Evolutionary conservation across 2,329 filamentous ascomycete species (phyloP).

Genomic region (Epichloe typhina): DNA sequence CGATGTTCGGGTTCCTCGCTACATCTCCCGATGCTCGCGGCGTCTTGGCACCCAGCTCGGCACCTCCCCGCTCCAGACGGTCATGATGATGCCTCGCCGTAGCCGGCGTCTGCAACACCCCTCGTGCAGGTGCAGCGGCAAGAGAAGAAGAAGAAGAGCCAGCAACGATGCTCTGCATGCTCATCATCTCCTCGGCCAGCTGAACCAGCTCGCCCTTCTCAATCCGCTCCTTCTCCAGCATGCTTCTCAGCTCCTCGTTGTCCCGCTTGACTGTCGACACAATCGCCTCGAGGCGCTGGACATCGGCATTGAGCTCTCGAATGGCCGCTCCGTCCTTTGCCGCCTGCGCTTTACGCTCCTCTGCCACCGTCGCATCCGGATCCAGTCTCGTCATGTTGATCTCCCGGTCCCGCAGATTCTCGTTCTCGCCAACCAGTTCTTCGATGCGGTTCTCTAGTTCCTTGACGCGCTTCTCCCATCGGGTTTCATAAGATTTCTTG

Average conservation of each 20-base stretch:
- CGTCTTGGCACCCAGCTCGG: slow-evolving; percentile 15
- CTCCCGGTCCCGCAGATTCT: slow-evolving; percentile 54
- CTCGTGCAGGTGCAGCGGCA: slow-evolving; percentile 2
- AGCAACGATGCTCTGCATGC: slow-evolving; percentile 41
- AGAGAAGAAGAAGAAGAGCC: slow-evolving; percentile 5
- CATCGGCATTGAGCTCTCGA: slow-evolving; percentile 56
- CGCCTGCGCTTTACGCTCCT: slow-evolving; percentile 43
- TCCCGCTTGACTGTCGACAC: slow-evolving; percentile 56
- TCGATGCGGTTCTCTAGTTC: slow-evolving; percentile 63
- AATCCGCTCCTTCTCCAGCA: slow-evolving; percentile 61
- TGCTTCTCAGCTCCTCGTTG: slow-evolving; percentile 48
- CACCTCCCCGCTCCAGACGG: not conserved
- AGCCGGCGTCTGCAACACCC: slow-evolving; percentile 8
- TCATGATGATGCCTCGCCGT: not conserved
- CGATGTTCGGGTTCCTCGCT: slow-evolving; percentile 16
- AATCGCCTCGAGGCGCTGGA: slow-evolving; percentile 63
- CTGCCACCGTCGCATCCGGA: slow-evolving; percentile 29
- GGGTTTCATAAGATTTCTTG: slow-evolving; percentile 70
- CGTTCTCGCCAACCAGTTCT: slow-evolving; percentile 59
- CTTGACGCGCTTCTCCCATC: slow-evolving; percentile 78
- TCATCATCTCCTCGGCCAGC: slow-evolving; percentile 74
- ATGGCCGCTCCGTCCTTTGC: slow-evolving; percentile 54
- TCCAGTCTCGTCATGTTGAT: slow-evolving; percentile 49
- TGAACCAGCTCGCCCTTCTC: slow-evolving; percentile 76
- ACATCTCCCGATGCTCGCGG: slow-evolving; percentile 40